Base-by-base conservation (phyloP, 2,329 filamentous ascomycete species). In the Cladobotryum mycophilum region DNA sequence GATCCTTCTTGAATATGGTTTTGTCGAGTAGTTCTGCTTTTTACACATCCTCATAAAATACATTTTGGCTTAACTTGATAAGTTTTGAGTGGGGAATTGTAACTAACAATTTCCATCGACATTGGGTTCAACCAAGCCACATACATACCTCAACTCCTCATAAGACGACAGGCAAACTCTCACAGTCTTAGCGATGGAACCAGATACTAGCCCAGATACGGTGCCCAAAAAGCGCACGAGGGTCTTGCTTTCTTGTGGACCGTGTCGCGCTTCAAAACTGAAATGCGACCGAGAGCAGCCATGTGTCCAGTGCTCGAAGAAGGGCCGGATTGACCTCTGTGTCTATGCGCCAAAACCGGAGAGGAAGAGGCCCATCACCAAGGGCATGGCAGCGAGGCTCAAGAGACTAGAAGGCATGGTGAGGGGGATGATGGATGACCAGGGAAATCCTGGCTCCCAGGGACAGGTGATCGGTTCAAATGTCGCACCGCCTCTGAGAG, bases 391-490 rank as follows among this genome's bases (percentile, higher is more conserved):
- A 25, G 74, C 76, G 9, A 68, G 78, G 48, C 66, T 82, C 44
- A 75, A 72, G 60, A 70, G 77, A 47, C 75, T 82, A 0, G 78
- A 81, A 61, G 75, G 75, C 48, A 75, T 82, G 72, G 76, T 82
- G n/a, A 71, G 78, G 35, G 71, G 67, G 48, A 78, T 80, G 67
- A 75, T 81, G 67, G 72, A 76, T 17, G 58, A 63, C 3, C 70
- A 71, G 25, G 65, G 57, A 3, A 53, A 40, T 12, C 15, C 47
- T 9, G 54, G 34, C 6, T 42, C 48, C 8, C 47, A 15, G 15
- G 25, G 41, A 30, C 45, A 41, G n/a, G 56, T 34, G 25, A 48
- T 54, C 11, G 56, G 51, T n/a, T 52, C 35, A 13, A 41, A 43
- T 8, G 45, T 47, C 15, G 56, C 59, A 11, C 64, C 62, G 33